Evolutionary conservation across 768 basidiomycete species (phyloP), one percentile per base, ranked within the genome.

Genomic region (Rhizopogon roseolus): DNA sequence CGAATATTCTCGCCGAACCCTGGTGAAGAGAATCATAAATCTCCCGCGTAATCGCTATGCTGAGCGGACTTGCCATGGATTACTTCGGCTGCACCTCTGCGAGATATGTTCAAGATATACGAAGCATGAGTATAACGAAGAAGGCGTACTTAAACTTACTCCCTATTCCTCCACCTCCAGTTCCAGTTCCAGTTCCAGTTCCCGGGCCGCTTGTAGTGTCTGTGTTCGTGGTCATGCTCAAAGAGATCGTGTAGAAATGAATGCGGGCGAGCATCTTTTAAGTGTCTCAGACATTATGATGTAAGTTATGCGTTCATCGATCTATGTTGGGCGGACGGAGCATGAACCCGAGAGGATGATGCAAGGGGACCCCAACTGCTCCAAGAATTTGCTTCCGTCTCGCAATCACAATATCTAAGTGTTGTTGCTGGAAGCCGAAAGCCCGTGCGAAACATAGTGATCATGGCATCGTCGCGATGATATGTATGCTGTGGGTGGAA

Each of bases 1-100:
- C 77, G 72, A 5, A 80, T 53, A 41, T 66, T 72, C 37, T 81
- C 79, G 6, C 77, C 76, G 1, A 74, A 28, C 3, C 79, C 79
- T 76, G 54, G 51, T 11, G 22, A 13, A 39, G 41, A 16, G 50
- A 28, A 39, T 60, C 16, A 64, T 53, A 29, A 48, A 28, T 32
- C 9, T 28, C 34, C 8, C 29, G 9, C 44, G 14, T 38, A 43
- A 39, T 2, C 16, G 40, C 53, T 25, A 37, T 25, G 41, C 4
- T 37, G n/a, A 36, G 9, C 5, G 6, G 0, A 49, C 62, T 9
- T 54, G 61, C 76, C 74, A 28, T 77, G 75, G 6, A 72, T 58
- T 27, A 73, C 59, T 52, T 74, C 66, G 3, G 56, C 57, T 3
- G 65, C 72, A 6, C 76, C 73, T 54, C 76, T 75, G 50, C 51